Evolutionary conservation across 495 filamentous ascomycete genomes (phyloP), one percentile per base, ranked within the genome.

Genomic region (Penicillium steckii): DNA sequence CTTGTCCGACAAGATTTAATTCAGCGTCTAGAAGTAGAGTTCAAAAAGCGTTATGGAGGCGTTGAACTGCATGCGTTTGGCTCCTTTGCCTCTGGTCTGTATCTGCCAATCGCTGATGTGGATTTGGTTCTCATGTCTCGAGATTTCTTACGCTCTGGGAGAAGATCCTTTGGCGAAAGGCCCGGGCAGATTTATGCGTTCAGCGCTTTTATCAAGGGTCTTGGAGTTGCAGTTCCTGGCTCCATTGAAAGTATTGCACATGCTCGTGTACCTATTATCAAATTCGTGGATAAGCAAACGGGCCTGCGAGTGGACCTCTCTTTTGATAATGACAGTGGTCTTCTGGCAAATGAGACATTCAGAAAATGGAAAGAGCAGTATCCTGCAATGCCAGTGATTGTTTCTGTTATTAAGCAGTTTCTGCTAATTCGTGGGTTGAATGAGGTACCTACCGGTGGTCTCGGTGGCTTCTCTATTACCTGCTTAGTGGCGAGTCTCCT

Each of bases 391-490:
- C 88, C 89, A 2, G 76, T 87, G 30, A 69, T 98, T 18, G 87
- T 94, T 10, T 82, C 88, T 0, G 55, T 98, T 21, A 82, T 98
- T 69, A 98, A 98, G 69, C 95, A 97, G 47, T 91, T 95, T 49
- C 73, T 98, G 17, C 73, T 86, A 15, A 92, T 98, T 82, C 82
- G 91, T 35, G 88, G 85, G 2, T 75, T 97, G 29, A 96, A 97
- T 55, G 94, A 98, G 65, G 90, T 95, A 2, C 84, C 85, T 17
- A 85, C 81, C 37, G 95, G 95, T 49, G 95, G 95, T 0, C 78
- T 98, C n/a, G 95, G 94, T 27, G 92, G 93, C 1, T 97, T 97
- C 61, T 87, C 91, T 1, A 86, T 95, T 46, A 96, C 87, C 33
- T 98, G 95, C 71, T 78, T 98, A 35, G 88, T 97, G n/a, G 85